phyloP scores from a whole-genome alignment of 495 filamentous ascomycete genomes.

The Trichocladium antarcticum region DNA sequence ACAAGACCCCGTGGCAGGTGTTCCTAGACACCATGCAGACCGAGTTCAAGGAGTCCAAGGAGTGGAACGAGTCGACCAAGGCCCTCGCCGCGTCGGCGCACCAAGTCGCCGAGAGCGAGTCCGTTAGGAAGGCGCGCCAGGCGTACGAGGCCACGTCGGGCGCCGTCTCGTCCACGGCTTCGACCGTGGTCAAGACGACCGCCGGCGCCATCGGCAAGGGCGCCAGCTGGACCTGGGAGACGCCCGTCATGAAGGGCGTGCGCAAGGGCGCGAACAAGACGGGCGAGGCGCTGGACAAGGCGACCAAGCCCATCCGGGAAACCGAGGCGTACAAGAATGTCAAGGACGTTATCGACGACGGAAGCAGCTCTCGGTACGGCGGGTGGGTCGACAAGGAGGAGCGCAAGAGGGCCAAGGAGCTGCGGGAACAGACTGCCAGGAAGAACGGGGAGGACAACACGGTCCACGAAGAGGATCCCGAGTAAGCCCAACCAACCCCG shows the following conservation, averaged over 20 bases:
- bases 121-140: conserved; percentile 71
- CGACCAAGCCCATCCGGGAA: conserved; percentile 83
- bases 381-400: conserved; percentile 96
- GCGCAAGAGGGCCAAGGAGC: conserved; percentile 60
- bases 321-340: conserved; percentile 91
- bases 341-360: conserved; percentile 93
- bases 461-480: conserved; percentile 67
- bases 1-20: conserved; percentile 96
- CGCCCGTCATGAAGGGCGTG: conserved; percentile 82
- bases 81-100: conserved; percentile 78
- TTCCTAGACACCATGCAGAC: conserved; percentile 88
- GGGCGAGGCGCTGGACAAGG: conserved; percentile 79
- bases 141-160: conserved; percentile 77
- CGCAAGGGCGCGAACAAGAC: conserved; percentile 73
- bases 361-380: conserved; percentile 88
- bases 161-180: conserved; percentile 58
- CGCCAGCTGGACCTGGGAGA: conserved; percentile 95
- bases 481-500: conserved; percentile 51
- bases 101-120: conserved; percentile 87
- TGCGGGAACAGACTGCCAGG: conserved; percentile 56
- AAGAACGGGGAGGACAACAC: conserved; percentile 44
- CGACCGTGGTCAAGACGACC: conserved; percentile 70
- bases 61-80: conserved; percentile 98
- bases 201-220: conserved; percentile 77
- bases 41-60: conserved; percentile 94